phyloP scores from a whole-genome alignment of 345 rosid species.

The Syzygium aqueum region DNA sequence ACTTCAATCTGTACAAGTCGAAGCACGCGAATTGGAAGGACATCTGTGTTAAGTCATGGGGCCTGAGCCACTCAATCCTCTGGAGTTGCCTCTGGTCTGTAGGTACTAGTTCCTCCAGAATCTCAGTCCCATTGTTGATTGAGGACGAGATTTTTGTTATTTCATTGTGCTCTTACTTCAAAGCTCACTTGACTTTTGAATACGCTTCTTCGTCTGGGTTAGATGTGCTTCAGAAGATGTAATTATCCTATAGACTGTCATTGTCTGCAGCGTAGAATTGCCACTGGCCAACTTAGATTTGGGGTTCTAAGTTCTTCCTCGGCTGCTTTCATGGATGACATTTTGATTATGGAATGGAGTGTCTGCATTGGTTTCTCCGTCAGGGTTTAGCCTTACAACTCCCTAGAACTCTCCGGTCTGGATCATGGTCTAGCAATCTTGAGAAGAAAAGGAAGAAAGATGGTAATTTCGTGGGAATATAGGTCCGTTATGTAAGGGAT shows the following conservation, averaged over 20 bases:
- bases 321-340: background rate
- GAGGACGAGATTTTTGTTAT: background rate
- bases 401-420: background rate
- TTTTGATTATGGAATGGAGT: background rate
- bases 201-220: background rate
- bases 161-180: background rate
- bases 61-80: conserved; percentile 4
- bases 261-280: background rate
- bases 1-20: conserved; percentile 9
- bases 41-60: conserved; percentile 3
- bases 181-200: background rate
- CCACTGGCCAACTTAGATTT: background rate
- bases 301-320: background rate
- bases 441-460: background rate
- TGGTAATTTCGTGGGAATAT: background rate
- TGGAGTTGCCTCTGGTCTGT: conserved; percentile 8
- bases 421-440: background rate
- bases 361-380: background rate
- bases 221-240: background rate
- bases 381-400: background rate
- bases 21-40: conserved; percentile 14
- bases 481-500: background rate
- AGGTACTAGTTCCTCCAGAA: background rate
- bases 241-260: background rate
- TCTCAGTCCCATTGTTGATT: background rate